Base-by-base conservation (phyloP, 1,284 basidiomycete species). In the Trichosporon inkin region DNA sequence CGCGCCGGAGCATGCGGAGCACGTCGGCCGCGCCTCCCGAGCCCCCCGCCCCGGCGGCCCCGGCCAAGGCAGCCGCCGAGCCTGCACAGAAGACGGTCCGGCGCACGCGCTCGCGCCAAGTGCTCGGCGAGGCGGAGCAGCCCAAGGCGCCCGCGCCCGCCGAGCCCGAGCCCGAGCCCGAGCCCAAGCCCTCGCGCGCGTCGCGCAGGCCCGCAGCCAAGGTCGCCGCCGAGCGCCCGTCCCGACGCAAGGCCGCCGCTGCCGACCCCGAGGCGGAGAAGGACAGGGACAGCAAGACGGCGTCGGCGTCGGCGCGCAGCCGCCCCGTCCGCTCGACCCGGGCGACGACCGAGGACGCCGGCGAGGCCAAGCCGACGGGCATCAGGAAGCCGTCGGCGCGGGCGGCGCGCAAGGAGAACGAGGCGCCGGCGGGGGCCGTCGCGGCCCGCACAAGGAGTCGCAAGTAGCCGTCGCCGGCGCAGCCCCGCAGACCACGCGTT, bases 41-140 rank as follows among this genome's bases (percentile, higher is more conserved):
- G 55, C 37, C 14, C 4, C 20, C 6, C 20, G 14, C n/a, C 2
- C 16, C 28, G 24, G 28, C 35, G 24, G 22, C 17, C 17, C 17
- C 35, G 24, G 22, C 17, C 17, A 40, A 14, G 38, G 53, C 19
- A 53, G 24, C n/a, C n/a, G 11, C 6, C n/a, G 41, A 44, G n/a
- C n/a, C n/a, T n/a, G n/a, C n/a, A n/a, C n/a, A n/a, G 24, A 37
- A 24, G 20, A 22, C 22, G 2, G 40, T 44, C 35, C 57, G 3
- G 32, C 53, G 35, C 53, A 53, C 20, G 20, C 49, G 59, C 35
- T 56, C 59, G 14, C 51, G 60, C 39, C 34, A 55, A 1, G 41
- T 61, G 2, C 24, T 61, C 10, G 56, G 53, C n/a, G 60, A 62
- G 38, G 53, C 61, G 16, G 57, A 62, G 35, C 41, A 53, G 49